Conservation (phyloP, 306 rosid genomes). For the Macrotyloma uniflorum region DNA sequence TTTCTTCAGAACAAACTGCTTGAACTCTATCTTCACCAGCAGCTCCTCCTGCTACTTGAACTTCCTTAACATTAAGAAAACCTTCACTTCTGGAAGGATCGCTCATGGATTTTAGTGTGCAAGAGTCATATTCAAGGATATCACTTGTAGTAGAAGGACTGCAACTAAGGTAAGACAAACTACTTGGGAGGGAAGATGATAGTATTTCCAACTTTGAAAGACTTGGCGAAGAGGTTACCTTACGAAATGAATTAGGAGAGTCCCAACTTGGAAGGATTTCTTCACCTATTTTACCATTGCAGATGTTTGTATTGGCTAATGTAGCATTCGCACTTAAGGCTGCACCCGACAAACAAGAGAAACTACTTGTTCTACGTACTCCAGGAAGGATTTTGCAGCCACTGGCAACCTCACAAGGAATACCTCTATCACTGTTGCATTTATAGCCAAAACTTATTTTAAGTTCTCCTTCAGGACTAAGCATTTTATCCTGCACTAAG, state of each 20-base stretch:
- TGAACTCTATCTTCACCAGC: constrained; percentile 99
- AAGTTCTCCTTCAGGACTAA: constrained; percentile 74
- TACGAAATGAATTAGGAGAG: constrained; percentile 92
- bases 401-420: constrained; percentile 45
- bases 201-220: constrained; percentile 76
- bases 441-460: constrained; percentile 96
- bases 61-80: constrained; percentile 75
- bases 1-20: constrained; percentile 98
- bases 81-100: constrained; percentile 73
- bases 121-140: constrained; percentile 67
- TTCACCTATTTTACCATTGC: constrained; percentile 88
- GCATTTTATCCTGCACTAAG: constrained; percentile 50
- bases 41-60: constrained; percentile 99
- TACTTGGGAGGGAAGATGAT: constrained; percentile 82
- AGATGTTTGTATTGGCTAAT: constrained; percentile 90
- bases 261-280: constrained; percentile 97
- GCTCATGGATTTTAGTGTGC: constrained; percentile 52
- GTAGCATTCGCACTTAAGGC: constrained; percentile 97
- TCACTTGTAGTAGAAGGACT: constrained; percentile 77
- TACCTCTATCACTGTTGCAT: constrained; percentile 58
- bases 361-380: constrained; percentile 79
- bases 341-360: constrained; percentile 98
- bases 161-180: constrained; percentile 79
- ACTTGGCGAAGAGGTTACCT: constrained; percentile 76
- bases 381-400: constrained; percentile 50